phyloP scores from a whole-genome alignment of 352 stramenopile species.

The Phytophthora sp. region DNA sequence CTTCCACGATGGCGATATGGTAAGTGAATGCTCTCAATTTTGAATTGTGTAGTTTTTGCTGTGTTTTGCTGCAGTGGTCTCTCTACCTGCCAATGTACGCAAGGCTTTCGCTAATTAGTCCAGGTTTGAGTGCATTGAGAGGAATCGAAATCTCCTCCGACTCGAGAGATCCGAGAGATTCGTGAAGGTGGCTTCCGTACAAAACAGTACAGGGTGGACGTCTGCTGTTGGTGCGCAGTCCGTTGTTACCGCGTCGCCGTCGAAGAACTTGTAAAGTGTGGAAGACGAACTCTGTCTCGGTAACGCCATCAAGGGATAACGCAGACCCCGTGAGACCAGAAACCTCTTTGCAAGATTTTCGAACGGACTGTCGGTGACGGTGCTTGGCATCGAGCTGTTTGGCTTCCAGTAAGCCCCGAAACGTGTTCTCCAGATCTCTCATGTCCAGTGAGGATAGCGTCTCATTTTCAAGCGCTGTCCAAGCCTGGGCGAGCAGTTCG shows the following conservation, averaged over 20 bases:
- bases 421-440: conserved; percentile 46
- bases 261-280: conserved; percentile 57
- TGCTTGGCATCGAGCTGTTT: conserved; percentile 37
- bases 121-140: conserved; percentile 49
- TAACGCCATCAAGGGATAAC: conserved; percentile 49
- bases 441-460: conserved; percentile 49
- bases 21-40: conserved; percentile 23
- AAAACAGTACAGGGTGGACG: conserved; percentile 10
- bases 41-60: conserved; percentile 13
- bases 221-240: conserved; percentile 60
- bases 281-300: conserved; percentile 70
- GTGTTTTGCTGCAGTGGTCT: background rate
- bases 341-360: background rate
- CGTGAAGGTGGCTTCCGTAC: conserved; percentile 8
- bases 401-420: conserved; percentile 43
- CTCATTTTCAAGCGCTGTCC: conserved; percentile 43
- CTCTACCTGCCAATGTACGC: conserved; percentile 21
- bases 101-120: conserved; percentile 25
- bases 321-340: conserved; percentile 18
- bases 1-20: background rate
- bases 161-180: background rate
- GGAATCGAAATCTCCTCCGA: conserved; percentile 23
- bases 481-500: conserved; percentile 45
- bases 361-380: background rate
- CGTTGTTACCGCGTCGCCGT: conserved; percentile 43